These are phyloP conservation scores for Cryphonectria japonica DNA, from an alignment of 2,329 filamentous ascomycete species.

Conservation along the genomic window DNA sequence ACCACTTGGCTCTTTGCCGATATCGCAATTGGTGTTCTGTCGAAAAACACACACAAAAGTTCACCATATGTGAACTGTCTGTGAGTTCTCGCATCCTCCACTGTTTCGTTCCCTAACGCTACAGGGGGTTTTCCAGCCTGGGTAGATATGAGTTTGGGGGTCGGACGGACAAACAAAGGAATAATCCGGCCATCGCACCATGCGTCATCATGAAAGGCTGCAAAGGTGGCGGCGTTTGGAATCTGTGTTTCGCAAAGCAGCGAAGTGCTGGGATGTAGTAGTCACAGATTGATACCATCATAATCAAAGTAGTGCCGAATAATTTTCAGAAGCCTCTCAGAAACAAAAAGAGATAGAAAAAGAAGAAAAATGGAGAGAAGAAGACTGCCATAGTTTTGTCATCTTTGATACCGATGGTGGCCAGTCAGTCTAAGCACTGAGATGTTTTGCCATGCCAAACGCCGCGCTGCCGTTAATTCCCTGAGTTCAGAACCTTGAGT, in stretches of 20 bases:
- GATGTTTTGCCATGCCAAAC: not conserved
- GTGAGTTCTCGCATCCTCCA: constrained; percentile 28
- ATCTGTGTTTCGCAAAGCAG: not conserved
- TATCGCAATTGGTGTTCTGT: constrained; percentile 7
- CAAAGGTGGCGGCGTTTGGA: not conserved
- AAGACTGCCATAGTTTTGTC: not conserved
- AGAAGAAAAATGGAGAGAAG: too few relatives aligned
- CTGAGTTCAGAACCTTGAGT: not conserved
- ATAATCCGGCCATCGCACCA: not conserved
- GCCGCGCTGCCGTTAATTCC: not conserved
- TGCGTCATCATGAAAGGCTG: not conserved
- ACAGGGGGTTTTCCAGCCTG: constrained; percentile 8
- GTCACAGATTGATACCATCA: constrained; percentile 28
- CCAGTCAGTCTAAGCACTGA: not conserved
- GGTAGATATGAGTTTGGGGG: not conserved
- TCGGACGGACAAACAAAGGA: too few relatives aligned
- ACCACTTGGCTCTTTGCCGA: not conserved
- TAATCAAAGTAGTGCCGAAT: constrained; percentile 20
- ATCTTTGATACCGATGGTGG: not conserved
- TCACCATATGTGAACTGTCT: constrained; percentile 20
- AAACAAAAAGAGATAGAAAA: not conserved
- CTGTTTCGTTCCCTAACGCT: constrained; percentile 22
- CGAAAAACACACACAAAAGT: not conserved
- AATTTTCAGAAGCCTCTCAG: not conserved
- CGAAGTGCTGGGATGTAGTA: constrained; percentile 13